Evolutionary conservation across 2,329 filamentous ascomycete species (phyloP).

Genomic region (Aspergillus aculeatinus): DNA sequence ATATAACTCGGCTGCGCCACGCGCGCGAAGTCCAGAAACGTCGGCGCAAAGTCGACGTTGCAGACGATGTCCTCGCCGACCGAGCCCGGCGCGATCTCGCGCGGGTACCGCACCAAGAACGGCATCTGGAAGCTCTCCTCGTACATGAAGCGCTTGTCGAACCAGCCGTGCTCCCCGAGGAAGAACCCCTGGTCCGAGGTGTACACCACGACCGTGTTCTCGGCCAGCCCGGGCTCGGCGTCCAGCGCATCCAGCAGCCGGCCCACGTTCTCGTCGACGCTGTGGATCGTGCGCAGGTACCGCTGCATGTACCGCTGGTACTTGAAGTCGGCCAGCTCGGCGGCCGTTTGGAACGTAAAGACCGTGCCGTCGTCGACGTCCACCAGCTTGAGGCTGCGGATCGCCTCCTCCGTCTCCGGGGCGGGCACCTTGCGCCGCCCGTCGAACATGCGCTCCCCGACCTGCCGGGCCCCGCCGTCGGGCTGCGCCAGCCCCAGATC

Average conservation of each 20-base stretch:
- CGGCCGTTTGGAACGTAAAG: slow-evolving; percentile 46
- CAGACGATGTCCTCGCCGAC: slow-evolving; percentile 52
- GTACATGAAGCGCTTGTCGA: slow-evolving; percentile 60
- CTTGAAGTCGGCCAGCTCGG: slow-evolving; percentile 54
- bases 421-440: background rate
- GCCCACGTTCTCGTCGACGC: slow-evolving; percentile 55
- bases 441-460: background rate
- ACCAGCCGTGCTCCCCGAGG: slow-evolving; percentile 58
- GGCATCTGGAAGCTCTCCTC: slow-evolving; percentile 59
- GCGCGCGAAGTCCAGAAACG: slow-evolving; percentile 46
- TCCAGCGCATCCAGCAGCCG: slow-evolving; percentile 51
- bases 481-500: slow-evolving; percentile 55
- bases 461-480: slow-evolving; percentile 41
- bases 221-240: slow-evolving; percentile 32
- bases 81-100: slow-evolving; percentile 39
- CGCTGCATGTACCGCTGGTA: slow-evolving; percentile 59
- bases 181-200: slow-evolving; percentile 59
- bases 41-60: slow-evolving; percentile 40
- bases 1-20: slow-evolving; percentile 49
- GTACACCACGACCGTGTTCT: slow-evolving; percentile 55
- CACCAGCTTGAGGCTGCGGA: background rate
- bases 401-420: background rate
- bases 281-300: slow-evolving; percentile 54
- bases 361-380: slow-evolving; percentile 46
- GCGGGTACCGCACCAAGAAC: slow-evolving; percentile 51